Evolutionary conservation across 148 eudicot genomes (phyloP), one percentile per base, ranked within the genome.

Genomic region (Vaccinium corymbosum): DNA sequence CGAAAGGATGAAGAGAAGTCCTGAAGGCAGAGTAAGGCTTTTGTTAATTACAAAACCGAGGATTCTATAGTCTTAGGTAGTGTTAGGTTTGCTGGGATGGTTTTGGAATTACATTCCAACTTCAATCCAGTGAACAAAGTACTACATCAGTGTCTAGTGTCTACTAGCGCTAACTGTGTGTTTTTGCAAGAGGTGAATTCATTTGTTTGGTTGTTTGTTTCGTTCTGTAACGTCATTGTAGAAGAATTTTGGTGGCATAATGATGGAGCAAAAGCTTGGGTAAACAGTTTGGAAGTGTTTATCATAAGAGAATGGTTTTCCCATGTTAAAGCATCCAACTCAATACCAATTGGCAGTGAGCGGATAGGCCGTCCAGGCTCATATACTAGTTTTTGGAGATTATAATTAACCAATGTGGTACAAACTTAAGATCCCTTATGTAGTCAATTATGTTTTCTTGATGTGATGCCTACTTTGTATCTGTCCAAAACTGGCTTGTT

Each of bases 11-110:
- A 93, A 91, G 92, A 90, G 61, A 81, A 91, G 90, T 84, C 94
- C 95, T 4, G 99, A 96, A 89, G 99, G 98, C 84, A 89, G 89
- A 86, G 98, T 95, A 85, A 92, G 94, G 73, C 72, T 78, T 57
- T 78, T 78, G 7, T 73, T 73, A 0, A 77, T 29, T 78, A 3
- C 10, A 7, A 32, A 4, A 22, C 27, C 50, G 48, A 46, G 32
- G 38, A 55, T 79, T 32, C 52, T 19, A 56, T 51, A 51, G 14
- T 48, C 51, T 38, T 22, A 22, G 73, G 38, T 29, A 68, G 38
- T 68, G 7, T 68, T 27, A 13, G 8, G 73, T 68, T 68, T 7
- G 5, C 19, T 68, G 72, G 72, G 55, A 52, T 9, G 55, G 15
- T 10, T 11, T 52, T 52, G 13, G 13, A 52, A 52, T n/a, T n/a